Conservation (phyloP, 1,139 yeast species). For the Scheffersomyces segobiensis region DNA sequence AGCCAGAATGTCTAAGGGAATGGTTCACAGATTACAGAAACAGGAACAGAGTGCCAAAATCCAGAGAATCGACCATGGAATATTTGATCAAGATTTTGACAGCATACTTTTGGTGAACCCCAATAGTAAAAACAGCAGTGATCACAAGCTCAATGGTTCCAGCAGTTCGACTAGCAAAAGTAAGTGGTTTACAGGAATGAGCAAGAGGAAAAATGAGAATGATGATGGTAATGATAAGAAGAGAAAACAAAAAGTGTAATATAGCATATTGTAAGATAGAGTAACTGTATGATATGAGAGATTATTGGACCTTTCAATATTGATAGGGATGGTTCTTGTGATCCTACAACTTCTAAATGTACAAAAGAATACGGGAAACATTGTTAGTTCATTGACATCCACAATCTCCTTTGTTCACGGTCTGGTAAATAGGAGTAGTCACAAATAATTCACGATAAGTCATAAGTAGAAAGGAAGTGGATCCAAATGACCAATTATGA, state of each 20-base stretch:
- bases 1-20: slow-evolving; percentile 55
- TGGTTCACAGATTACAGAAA: slow-evolving; percentile 45
- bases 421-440: neutral
- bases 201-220: slow-evolving; percentile 12
- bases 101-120: slow-evolving; percentile 12
- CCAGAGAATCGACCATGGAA: slow-evolving; percentile 3
- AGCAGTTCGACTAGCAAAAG: slow-evolving; percentile 4
- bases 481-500: neutral
- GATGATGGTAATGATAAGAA: neutral
- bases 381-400: neutral
- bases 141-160: slow-evolving; percentile 2
- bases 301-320: too few relatives aligned
- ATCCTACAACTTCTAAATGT: too few relatives aligned
- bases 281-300: neutral
- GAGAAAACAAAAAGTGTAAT: neutral
- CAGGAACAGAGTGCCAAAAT: slow-evolving; percentile 1
- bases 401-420: neutral
- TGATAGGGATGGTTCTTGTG: neutral
- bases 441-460: neutral
- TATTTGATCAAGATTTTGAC: slow-evolving; percentile 18
- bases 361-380: neutral
- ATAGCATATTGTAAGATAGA: neutral
- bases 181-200: slow-evolving; percentile 25
- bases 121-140: neutral
- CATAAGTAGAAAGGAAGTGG: neutral